phyloP scores from a whole-genome alignment of 495 filamentous ascomycete genomes.

The Penicillium macrosclerotiorum region DNA sequence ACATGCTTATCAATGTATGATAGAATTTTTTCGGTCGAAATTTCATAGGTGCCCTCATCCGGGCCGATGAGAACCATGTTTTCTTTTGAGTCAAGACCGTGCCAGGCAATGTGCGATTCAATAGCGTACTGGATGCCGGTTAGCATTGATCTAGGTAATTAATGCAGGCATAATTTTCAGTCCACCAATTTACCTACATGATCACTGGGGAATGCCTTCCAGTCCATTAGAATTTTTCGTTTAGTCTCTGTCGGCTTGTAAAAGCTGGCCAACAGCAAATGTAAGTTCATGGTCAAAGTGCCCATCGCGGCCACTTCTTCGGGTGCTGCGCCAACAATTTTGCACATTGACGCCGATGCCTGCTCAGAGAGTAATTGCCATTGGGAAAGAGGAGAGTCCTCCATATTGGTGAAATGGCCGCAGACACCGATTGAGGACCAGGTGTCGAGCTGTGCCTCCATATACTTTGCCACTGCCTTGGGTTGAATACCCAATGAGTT shows the following conservation, averaged over 20 bases:
- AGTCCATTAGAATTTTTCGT: slow-evolving; percentile 89
- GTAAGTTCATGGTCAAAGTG: slow-evolving; percentile 87
- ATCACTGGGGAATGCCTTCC: slow-evolving; percentile 93
- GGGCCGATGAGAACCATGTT: slow-evolving; percentile 79
- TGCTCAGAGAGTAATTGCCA: slow-evolving; percentile 78
- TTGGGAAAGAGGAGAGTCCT: slow-evolving; percentile 68
- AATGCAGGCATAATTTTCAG: not conserved
- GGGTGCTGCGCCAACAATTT: slow-evolving; percentile 74
- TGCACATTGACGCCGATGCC: slow-evolving; percentile 69
- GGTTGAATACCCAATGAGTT: slow-evolving; percentile 95
- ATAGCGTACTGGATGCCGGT: slow-evolving; percentile 68
- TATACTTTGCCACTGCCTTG: slow-evolving; percentile 62
- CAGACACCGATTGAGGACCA: slow-evolving; percentile 90
- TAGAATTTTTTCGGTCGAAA: slow-evolving; percentile 71
- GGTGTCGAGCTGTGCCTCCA: slow-evolving; percentile 76
- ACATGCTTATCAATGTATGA: slow-evolving; percentile 74
- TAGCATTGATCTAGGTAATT: not conserved
- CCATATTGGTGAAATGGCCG: slow-evolving; percentile 82
- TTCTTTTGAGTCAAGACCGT: slow-evolving; percentile 61
- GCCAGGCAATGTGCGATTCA: slow-evolving; percentile 83
- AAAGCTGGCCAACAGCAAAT: slow-evolving; percentile 86
- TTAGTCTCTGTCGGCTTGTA: slow-evolving; percentile 73
- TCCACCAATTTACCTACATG: slow-evolving; percentile 69
- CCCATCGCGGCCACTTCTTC: slow-evolving; percentile 90
- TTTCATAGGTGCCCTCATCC: slow-evolving; percentile 45